Evolutionary conservation across 352 stramenopile genomes (phyloP), one percentile per base, ranked within the genome.

Genomic region (Thalassiosira exigua): DNA sequence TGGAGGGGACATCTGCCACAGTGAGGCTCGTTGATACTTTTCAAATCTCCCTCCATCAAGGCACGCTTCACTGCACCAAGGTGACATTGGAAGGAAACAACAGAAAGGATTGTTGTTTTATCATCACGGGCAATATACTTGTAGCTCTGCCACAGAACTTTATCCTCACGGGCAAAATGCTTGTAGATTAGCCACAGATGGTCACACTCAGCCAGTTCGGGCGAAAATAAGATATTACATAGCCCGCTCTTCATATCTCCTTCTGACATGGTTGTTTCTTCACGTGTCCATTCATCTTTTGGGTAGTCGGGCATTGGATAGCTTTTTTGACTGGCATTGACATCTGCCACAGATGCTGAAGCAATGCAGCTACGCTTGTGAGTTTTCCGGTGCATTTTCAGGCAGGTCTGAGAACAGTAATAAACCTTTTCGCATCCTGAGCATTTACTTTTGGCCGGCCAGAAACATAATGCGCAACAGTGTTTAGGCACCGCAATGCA

Each of bases 391-490:
- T 71, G 46, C 2, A 71, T 32, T 9, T 29, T 30, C 26, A 61
- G 61, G 32, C 41, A 71, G 21, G 29, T 50, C 14, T 46, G 46
- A 29, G 61, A 71, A 32, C 61, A 71, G 26, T 71, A 71, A 51
- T 48, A 71, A 1, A 71, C 61, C 24, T 24, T 71, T 4, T 33
- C 9, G 30, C 61, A 71, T 14, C 44, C 61, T 26, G 61, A 62
- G 41, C 61, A 71, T 48, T 61, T 64, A 62, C 21, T 51, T 27
- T 59, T 46, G 17, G 46, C 61, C 7, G 9, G n/a, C 39, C 39
- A 71, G 32, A 71, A 71, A 30, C 61, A 71, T 32, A 58, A 39
- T 4, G 61, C 61, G 51, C 61, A 71, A n/a, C 42, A 71, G n/a
- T 71, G 26, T 36, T 59, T 71, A 4, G 61, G 61, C 27, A 24